phyloP scores from a whole-genome alignment of 768 basidiomycete species.

The Kwoniella europaea region DNA sequence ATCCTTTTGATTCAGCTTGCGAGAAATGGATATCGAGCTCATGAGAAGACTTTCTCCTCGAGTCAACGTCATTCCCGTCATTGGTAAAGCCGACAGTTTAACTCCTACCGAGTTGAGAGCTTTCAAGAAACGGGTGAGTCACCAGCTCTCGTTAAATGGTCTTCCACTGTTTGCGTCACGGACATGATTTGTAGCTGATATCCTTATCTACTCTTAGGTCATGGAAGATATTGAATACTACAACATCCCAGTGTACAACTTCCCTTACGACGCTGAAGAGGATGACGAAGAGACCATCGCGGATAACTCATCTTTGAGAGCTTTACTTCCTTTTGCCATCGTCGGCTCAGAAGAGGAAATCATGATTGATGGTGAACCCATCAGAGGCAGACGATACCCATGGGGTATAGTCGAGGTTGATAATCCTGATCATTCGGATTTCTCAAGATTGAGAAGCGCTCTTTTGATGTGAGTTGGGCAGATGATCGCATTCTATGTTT shows the following conservation, averaged over 20 bases:
- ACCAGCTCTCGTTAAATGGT: slow-evolving; percentile 57
- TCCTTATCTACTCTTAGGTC: slow-evolving; percentile 64
- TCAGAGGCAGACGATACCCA: slow-evolving; percentile 93
- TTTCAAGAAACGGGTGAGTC: slow-evolving; percentile 86
- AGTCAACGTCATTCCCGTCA: slow-evolving; percentile 97
- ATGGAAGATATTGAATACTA: slow-evolving; percentile 99
- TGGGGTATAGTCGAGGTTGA: slow-evolving; percentile 99
- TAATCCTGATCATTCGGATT: slow-evolving; percentile 99
- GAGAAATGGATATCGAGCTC: slow-evolving; percentile 98
- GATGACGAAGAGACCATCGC: slow-evolving; percentile 98
- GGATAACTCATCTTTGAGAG: slow-evolving; percentile 93
- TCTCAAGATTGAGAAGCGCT: slow-evolving; percentile 87
- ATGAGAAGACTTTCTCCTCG: slow-evolving; percentile 97
- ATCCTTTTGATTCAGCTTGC: slow-evolving; percentile 60
- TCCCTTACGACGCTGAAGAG: slow-evolving; percentile 98
- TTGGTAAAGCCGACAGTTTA: slow-evolving; percentile 92
- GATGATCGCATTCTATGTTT: no score
- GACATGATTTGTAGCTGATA: neutral
- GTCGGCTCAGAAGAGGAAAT: slow-evolving; percentile 97
- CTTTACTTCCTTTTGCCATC: slow-evolving; percentile 93
- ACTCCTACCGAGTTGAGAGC: slow-evolving; percentile 89
- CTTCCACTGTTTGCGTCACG: slow-evolving; percentile 39
- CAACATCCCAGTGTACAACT: slow-evolving; percentile 97
- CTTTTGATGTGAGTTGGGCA: slow-evolving; percentile 72
- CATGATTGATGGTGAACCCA: slow-evolving; percentile 79